A percentile compares a stretch with the other conserved stretches of the same genome.
phyloP scores from a whole-genome alignment of 129 eudicot genomes.

The Scalesia atractyloides region DNA sequence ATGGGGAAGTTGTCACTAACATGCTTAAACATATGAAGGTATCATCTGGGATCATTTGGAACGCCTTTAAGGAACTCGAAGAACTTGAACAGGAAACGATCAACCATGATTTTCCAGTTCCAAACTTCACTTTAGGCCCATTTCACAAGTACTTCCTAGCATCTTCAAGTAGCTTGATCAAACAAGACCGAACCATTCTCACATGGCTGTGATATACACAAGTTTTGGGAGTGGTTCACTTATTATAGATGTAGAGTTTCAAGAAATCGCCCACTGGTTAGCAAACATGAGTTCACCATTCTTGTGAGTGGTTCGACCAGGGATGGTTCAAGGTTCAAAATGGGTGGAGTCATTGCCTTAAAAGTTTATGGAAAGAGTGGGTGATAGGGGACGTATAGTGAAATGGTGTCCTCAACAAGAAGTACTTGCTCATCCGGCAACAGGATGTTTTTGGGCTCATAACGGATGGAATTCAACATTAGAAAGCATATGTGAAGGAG shows the following conservation, averaged over 20 bases:
- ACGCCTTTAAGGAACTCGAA: constrained; percentile 50
- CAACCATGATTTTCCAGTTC: constrained; percentile 22
- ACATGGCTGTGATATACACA: constrained; percentile 51
- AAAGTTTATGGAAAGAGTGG: constrained; percentile 27
- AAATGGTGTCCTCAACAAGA: constrained; percentile 64
- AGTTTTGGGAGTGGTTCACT: constrained; percentile 61
- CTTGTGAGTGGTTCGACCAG: constrained; percentile 61
- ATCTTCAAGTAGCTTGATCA: constrained; percentile 31
- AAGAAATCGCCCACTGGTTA: constrained; percentile 54
- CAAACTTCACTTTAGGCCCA: constrained; percentile 50
- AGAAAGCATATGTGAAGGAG: constrained; percentile 63
- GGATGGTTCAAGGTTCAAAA: constrained; percentile 35
- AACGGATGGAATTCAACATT: constrained; percentile 65
- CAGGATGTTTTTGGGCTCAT: constrained; percentile 57
- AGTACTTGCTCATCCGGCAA: constrained; percentile 56
- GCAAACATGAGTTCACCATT: constrained; percentile 37
- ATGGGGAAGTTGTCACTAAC: constrained; percentile 6
- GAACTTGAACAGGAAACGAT: constrained; percentile 15
- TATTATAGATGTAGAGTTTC: constrained; percentile 26
- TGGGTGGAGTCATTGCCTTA: constrained; percentile 39
- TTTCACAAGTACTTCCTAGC: constrained; percentile 37
- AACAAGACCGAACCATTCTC: constrained; percentile 36
- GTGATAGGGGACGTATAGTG: constrained; percentile 53
- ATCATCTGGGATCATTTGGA: constrained; percentile 47
- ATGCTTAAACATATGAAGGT: constrained; percentile 27